These are phyloP conservation scores for Aspergillus cristatus DNA, from an alignment of 495 filamentous ascomycete species.

Conservation along the genomic window DNA sequence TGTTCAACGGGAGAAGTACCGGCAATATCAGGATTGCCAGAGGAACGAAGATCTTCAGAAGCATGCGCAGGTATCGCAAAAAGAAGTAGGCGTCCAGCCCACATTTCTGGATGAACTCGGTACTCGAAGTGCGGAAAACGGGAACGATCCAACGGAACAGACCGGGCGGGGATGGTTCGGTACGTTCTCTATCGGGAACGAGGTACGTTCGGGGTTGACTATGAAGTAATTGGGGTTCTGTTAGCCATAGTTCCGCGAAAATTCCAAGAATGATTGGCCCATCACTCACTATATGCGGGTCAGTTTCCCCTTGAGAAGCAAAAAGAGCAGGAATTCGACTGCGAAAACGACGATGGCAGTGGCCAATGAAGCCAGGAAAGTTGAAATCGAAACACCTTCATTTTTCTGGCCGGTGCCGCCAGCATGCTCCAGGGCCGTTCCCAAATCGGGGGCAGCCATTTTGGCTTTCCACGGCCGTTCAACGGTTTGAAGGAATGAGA, in stretches of 20 bases:
- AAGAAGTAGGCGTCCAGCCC: slow-evolving; percentile 98
- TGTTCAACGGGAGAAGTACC: slow-evolving; percentile 79
- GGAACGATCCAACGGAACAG: slow-evolving; percentile 59
- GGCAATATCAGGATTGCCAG: slow-evolving; percentile 73
- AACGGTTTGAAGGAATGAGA: neutral
- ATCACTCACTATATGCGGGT: slow-evolving; percentile 77
- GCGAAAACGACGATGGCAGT: slow-evolving; percentile 67
- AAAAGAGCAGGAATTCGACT: slow-evolving; percentile 65
- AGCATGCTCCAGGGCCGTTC: slow-evolving; percentile 27
- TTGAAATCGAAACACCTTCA: slow-evolving; percentile 36
- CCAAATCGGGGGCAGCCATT: slow-evolving; percentile 24
- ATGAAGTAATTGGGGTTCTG: neutral
- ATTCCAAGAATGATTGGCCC: slow-evolving; percentile 12
- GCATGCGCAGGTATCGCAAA: slow-evolving; percentile 85
- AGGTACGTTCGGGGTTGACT: slow-evolving; percentile 86
- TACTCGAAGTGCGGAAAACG: slow-evolving; percentile 67
- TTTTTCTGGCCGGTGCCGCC: slow-evolving; percentile 35
- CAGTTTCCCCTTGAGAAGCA: slow-evolving; percentile 68
- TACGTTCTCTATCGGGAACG: slow-evolving; percentile 79
- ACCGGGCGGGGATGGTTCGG: slow-evolving; percentile 58
- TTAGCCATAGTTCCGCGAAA: no score
- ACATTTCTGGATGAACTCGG: slow-evolving; percentile 91
- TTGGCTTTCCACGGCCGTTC: slow-evolving; percentile 4
- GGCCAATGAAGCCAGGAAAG: slow-evolving; percentile 69
- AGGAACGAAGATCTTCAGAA: slow-evolving; percentile 85